phyloP scores from a whole-genome alignment of 108 stramenopile species.

The Nannochloropsis gaditana region DNA sequence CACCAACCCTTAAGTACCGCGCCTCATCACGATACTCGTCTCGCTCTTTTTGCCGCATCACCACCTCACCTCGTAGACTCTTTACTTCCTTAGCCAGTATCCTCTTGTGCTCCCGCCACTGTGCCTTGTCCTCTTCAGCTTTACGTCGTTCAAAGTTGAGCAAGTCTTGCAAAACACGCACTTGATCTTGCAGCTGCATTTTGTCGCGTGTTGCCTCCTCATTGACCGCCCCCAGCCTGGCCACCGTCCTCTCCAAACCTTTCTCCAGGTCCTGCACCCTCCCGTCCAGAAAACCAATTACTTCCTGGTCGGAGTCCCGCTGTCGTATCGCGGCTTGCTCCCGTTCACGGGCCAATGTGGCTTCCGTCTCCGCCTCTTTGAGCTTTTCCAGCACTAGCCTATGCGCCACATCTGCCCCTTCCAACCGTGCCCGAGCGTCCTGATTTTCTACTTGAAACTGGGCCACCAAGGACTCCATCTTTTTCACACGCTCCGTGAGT shows the following conservation, averaged over 20 bases:
- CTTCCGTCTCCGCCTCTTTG: not conserved
- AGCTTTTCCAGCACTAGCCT: not conserved
- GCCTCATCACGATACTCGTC: not conserved
- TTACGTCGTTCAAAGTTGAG: not conserved
- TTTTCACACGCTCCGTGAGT: not conserved
- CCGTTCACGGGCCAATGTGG: not conserved
- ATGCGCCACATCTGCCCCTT: not conserved
- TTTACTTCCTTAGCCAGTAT: not conserved
- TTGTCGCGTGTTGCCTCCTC: not conserved
- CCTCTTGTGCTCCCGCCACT: not conserved
- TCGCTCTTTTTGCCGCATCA: slow-evolving; percentile 10
- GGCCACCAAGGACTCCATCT: not conserved
- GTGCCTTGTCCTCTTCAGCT: not conserved
- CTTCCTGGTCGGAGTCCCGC: not conserved
- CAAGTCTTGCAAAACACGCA: not conserved
- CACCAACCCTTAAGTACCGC: not conserved
- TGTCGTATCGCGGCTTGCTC: not conserved
- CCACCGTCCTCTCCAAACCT: not conserved
- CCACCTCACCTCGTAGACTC: not conserved
- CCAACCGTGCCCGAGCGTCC: not conserved
- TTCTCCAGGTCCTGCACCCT: not conserved
- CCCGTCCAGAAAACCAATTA: not conserved
- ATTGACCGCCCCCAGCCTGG: not conserved
- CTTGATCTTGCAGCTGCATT: slow-evolving; percentile 8
- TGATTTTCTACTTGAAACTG: not conserved